Base-by-base conservation (phyloP, 345 rosid species). In the Heritiera littoralis region DNA sequence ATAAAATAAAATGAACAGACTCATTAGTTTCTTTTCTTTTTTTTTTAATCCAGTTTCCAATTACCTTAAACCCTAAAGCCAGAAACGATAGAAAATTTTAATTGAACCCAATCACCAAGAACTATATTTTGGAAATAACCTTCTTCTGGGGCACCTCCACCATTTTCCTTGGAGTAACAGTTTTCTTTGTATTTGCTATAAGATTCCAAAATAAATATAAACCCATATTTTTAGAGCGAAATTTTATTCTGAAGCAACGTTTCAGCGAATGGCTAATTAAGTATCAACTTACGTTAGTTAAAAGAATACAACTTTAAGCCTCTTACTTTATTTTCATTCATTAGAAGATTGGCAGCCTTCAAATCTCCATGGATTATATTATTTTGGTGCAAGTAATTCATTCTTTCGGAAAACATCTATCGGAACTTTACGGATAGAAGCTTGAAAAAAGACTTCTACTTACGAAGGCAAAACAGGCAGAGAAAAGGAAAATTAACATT, bases 271-370 rank as follows among this genome's bases (percentile, higher is more conserved):
- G n/a, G 20, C 2, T 52, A 40, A 65, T 38, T 38, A 30, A 61
- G 7, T 41, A 68, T 41, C 45, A 76, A 67, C 64, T 9, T 18
- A 38, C 52, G 51, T 48, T 2, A 35, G 17, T 10, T 65, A 6
- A 54, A 59, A 52, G 10, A 12, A 77, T 18, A 67, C 74, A 49
- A 70, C 3, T 70, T 13, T 14, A 71, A 70, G 35, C 69, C 46
- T 64, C 88, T 85, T 87, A 95, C 99, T 75, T 95, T 98, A 84
- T 95, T 90, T 87, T 95, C 99, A 87, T 93, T 98, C 97, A 95
- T 92, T 74, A 93, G 86, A 84, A 93, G 93, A 84, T 95, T 95
- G 79, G 99, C 98, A 70, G 90, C 97, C 83, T 95, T 93, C 89
- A 93, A 85, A 87, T 95, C 99, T 86, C 99, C 87, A 82, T 95